Evolutionary conservation across 768 basidiomycete genomes (phyloP), one percentile per base, ranked within the genome.

Genomic region (Lenzites betulinus): DNA sequence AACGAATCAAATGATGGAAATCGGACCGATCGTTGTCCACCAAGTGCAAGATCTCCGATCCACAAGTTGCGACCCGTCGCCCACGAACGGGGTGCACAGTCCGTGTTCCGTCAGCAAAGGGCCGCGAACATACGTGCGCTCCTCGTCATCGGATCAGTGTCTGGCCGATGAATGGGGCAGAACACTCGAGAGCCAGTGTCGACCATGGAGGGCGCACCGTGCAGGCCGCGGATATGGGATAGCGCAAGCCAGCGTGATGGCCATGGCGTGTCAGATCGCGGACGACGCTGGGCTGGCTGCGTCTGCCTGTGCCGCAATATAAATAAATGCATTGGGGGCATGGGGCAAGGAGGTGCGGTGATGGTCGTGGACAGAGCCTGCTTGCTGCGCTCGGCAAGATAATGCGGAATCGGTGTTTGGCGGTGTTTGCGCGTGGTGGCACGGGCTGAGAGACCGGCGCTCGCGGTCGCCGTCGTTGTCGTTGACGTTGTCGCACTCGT

Each of bases 401-500:
- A n/a, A n/a, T n/a, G n/a, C n/a, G 41, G 50, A 42, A 28, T 33
- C 30, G 30, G 4, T 65, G 58, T 65, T 65, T 62, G 60, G n/a
- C 16, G 1, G 35, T 66, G 52, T 66, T 66, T 66, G 65, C n/a
- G 25, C 8, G 25, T 38, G 43, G 57, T 55, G 60, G 64, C 58
- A 55, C 54, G 33, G 48, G 15, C 38, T 39, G 46, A 36, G 30
- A 59, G 47, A 54, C 55, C 38, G 57, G 60, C 59, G 56, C 26
- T 43, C 41, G 47, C 22, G 22, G 61, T 61, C 55, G 59, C 60
- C 52, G 63, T 58, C 48, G 54, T 60, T 49, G 49, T 58, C 56
- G 59, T 59, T 63, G 64, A 56, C 65, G 65, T 59, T 56, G 67
- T 66, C 65, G 62, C 59, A 58, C 58, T 62, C 64, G 65, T 67